A percentile compares a stretch with the other conserved stretches of the same genome.
These are phyloP conservation scores for Phaeosphaeria sp. DNA, from an alignment of 2,329 filamentous ascomycete genomes.

Conservation along the genomic window DNA sequence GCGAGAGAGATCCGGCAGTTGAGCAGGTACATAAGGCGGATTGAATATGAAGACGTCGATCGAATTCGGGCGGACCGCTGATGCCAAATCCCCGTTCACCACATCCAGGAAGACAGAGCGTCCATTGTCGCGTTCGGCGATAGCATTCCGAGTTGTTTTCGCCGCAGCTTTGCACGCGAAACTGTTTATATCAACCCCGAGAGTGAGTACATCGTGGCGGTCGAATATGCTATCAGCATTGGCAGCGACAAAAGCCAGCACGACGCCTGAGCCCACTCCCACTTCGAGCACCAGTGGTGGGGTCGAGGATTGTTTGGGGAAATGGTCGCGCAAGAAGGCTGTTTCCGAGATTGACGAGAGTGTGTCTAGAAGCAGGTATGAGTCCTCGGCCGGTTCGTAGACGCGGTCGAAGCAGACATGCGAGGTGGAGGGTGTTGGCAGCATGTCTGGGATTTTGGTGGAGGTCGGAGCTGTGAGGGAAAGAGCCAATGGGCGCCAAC, in stretches of 20 bases:
- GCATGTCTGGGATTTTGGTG: constrained; percentile 62
- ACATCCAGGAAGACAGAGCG: constrained; percentile 66
- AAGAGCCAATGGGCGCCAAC: constrained; percentile 27
- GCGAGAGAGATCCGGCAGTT: constrained; percentile 66
- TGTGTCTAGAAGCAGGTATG: constrained; percentile 90
- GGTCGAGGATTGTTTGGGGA: constrained; percentile 48
- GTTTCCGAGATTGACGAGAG: constrained; percentile 75
- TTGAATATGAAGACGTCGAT: constrained; percentile 95
- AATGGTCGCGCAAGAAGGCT: constrained; percentile 70
- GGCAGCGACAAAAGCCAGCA: constrained; percentile 86
- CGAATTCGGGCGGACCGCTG: constrained; percentile 62
- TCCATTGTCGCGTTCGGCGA: constrained; percentile 40
- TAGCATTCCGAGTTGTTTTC: constrained; percentile 68
- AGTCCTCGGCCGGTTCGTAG: constrained; percentile 96
- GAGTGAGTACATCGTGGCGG: constrained; percentile 70
- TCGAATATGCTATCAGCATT: constrained; percentile 78
- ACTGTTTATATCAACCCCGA: constrained; percentile 84
- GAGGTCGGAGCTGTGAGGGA: constrained; percentile 18
- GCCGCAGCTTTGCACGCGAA: constrained; percentile 80
- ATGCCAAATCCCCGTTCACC: constrained; percentile 72
- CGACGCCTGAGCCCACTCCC: constrained; percentile 89
- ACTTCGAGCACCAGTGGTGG: constrained; percentile 77
- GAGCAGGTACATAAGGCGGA: constrained; percentile 93
- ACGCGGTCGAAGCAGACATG: constrained; percentile 88
- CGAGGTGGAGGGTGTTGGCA: constrained; percentile 91